Evolutionary conservation across 768 basidiomycete genomes (phyloP).

Genomic region (Tulasnella sp.): DNA sequence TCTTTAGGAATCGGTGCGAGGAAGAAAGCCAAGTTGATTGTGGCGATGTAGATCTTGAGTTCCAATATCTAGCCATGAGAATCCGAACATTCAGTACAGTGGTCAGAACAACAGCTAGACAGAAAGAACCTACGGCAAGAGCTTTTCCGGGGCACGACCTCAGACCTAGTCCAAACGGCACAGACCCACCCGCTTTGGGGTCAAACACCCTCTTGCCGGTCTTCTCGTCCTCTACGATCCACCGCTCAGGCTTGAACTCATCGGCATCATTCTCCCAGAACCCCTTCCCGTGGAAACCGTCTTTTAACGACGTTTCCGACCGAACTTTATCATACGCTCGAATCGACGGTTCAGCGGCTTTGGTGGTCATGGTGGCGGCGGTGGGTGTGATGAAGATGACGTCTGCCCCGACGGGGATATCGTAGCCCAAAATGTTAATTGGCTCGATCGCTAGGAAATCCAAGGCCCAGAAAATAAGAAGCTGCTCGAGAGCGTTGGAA

Average conservation of each 20-base stretch:
- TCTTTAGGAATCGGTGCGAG: background rate
- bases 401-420: conserved; percentile 12
- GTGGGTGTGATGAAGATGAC: background rate
- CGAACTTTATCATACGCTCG: background rate
- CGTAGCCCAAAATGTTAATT: background rate
- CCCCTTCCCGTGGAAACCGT: background rate
- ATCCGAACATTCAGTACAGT: background rate
- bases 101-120: background rate
- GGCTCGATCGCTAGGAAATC: background rate
- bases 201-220: conserved; percentile 1
- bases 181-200: background rate
- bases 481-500: background rate
- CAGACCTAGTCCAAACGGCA: conserved; percentile 11
- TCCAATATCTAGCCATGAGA: background rate
- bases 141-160: conserved; percentile 10
- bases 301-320: background rate
- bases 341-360: background rate
- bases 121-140: background rate
- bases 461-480: background rate
- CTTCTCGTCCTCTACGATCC: conserved; percentile 17
- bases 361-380: background rate
- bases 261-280: background rate
- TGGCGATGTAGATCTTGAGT: conserved; percentile 12
- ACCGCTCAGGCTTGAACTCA: conserved; percentile 22
- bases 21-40: conserved; percentile 6